These are phyloP conservation scores for Neurospora sp. DNA, from an alignment of 495 filamentous ascomycete genomes.

Conservation along the genomic window DNA sequence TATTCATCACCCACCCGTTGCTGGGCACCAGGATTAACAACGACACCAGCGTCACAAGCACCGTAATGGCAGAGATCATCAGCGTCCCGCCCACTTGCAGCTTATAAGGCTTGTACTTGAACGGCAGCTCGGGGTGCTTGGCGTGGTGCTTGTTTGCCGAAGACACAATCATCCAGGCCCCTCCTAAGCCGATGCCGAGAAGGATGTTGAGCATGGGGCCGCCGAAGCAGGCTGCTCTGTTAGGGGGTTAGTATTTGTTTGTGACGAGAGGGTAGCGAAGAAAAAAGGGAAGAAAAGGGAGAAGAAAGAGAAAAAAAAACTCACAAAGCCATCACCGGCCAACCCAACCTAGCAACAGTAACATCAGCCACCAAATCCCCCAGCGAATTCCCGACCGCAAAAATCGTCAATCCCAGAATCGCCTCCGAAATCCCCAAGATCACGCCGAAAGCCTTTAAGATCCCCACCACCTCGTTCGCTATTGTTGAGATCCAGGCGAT, in stretches of 20 bases:
- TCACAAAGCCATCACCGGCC: conserved; percentile 89
- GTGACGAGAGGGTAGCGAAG: too few species aligned
- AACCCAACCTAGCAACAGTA: conserved; percentile 85
- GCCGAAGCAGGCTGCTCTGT: conserved; percentile 78
- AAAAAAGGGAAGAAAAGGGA: background rate
- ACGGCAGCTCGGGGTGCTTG: conserved; percentile 46
- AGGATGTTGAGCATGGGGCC: conserved; percentile 97
- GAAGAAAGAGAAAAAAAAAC: conserved; percentile 10
- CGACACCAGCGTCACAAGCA: conserved; percentile 70
- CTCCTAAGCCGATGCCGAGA: conserved; percentile 82
- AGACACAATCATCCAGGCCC: conserved; percentile 70
- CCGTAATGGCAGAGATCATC: conserved; percentile 66
- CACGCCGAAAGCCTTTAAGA: conserved; percentile 88
- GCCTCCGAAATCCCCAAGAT: conserved; percentile 92
- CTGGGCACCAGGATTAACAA: conserved; percentile 72
- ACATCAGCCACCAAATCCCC: conserved; percentile 93
- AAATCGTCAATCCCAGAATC: conserved; percentile 89
- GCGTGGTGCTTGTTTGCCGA: conserved; percentile 42
- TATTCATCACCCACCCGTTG: conserved; percentile 85
- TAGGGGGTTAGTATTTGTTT: too few species aligned
- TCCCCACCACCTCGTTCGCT: conserved; percentile 90
- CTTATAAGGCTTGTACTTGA: conserved; percentile 54
- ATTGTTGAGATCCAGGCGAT: conserved; percentile 96
- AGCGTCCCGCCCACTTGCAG: conserved; percentile 78
- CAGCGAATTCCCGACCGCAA: conserved; percentile 91